These are phyloP conservation scores for Suhomyces chickasaworum DNA, from an alignment of 1,139 yeast species.

Conservation along the genomic window DNA sequence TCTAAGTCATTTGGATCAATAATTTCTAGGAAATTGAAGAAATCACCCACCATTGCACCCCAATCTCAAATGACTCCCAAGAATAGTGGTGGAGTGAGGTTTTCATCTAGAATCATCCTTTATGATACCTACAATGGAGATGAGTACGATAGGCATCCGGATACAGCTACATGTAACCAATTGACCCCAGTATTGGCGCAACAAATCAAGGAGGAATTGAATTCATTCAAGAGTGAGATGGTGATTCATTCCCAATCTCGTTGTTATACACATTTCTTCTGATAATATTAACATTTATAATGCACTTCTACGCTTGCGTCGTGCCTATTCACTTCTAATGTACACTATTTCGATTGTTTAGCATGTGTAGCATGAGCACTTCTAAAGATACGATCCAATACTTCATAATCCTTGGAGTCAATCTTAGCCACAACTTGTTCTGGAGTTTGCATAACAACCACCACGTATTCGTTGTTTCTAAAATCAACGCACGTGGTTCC, in stretches of 20 bases:
- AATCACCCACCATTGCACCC: constrained; percentile 19
- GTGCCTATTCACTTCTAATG: constrained; percentile 11
- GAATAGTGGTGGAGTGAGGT: constrained; percentile 51
- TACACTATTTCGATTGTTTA: constrained; percentile 10
- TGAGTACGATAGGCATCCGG: constrained; percentile 94
- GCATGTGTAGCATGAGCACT: constrained; percentile 42
- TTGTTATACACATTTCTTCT: constrained; percentile 77
- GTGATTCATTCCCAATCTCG: constrained; percentile 74
- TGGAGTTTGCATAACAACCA: constrained; percentile 51
- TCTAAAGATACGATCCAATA: constrained; percentile 46
- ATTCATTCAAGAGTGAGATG: constrained; percentile 77
- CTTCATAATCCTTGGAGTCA: constrained; percentile 35
- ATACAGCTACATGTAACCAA: constrained; percentile 89
- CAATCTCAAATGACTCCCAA: constrained; percentile 7
- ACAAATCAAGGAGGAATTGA: constrained; percentile 83
- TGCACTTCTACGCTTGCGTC: constrained; percentile 6
- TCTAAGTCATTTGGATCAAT: constrained; percentile 38
- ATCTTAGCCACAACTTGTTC: constrained; percentile 46
- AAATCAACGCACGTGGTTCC: constrained; percentile 51
- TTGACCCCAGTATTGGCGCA: constrained; percentile 88
- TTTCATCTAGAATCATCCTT: constrained; percentile 80
- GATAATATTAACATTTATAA: not conserved
- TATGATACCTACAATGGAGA: constrained; percentile 84
- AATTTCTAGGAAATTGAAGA: constrained; percentile 31
- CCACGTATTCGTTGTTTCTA: constrained; percentile 38